These are phyloP conservation scores for Lojkania enalia DNA, from an alignment of 2,329 filamentous ascomycete species.

Conservation along the genomic window DNA sequence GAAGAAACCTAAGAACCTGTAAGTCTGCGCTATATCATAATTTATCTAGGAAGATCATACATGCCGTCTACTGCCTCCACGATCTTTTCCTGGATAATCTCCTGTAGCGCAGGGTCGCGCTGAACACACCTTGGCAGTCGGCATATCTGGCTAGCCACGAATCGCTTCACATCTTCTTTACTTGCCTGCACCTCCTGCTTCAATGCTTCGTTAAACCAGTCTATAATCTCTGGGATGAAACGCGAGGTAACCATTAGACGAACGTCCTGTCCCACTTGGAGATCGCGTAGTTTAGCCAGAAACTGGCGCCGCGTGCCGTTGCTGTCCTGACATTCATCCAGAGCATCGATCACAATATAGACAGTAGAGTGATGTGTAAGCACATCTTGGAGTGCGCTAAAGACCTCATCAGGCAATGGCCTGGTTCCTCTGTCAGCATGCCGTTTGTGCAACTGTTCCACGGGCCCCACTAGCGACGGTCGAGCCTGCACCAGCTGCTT, in stretches of 20 bases:
- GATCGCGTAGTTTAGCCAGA: background rate
- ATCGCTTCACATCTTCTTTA: background rate
- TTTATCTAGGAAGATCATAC: background rate
- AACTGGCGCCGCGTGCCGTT: background rate
- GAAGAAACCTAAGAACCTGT: background rate
- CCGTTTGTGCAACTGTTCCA: conserved; percentile 25
- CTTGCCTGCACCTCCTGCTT: background rate
- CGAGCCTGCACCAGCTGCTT: conserved; percentile 32
- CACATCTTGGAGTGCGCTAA: conserved; percentile 17
- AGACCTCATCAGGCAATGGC: conserved; percentile 23
- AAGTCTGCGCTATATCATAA: background rate
- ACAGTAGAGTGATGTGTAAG: conserved; percentile 18
- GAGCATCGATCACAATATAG: conserved; percentile 1
- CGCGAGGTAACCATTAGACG: background rate
- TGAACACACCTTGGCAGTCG: background rate
- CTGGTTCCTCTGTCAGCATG: conserved; percentile 20
- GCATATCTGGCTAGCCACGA: background rate
- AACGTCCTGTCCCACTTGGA: background rate
- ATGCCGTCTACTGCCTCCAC: background rate
- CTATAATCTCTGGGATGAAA: background rate
- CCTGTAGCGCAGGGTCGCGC: background rate
- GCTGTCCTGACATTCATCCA: background rate
- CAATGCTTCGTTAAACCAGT: background rate
- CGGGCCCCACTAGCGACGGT: background rate
- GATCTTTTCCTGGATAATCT: background rate